Evolutionary conservation across 345 rosid genomes (phyloP).

Genomic region (Pistacia integerrima): DNA sequence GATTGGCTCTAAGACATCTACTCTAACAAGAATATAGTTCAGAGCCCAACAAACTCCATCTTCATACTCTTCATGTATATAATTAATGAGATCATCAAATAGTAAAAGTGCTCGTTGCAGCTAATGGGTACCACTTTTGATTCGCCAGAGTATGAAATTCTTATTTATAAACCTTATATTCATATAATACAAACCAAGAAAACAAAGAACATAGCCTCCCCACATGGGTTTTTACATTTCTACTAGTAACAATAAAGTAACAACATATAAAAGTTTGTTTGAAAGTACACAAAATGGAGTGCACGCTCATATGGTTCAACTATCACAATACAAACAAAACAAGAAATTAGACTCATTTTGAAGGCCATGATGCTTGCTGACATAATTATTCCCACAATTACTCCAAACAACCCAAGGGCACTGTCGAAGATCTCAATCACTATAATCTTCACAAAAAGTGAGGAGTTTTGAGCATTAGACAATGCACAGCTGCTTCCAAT

Average conservation of each 20-base stretch:
- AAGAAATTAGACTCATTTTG: constrained; percentile 42
- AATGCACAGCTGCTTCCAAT: constrained; percentile 98
- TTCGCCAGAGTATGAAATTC: constrained; percentile 4
- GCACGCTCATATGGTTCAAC: constrained; percentile 6
- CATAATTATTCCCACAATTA: constrained; percentile 98
- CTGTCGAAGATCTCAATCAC: constrained; percentile 99
- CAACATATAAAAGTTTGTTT: neutral
- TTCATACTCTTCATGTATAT: no score
- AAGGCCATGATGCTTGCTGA: constrained; percentile 99
- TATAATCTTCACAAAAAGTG: constrained; percentile 94
- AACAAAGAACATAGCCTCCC: constrained; percentile 10
- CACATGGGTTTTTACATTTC: constrained; percentile 20
- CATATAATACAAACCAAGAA: neutral
- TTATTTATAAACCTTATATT: no score
- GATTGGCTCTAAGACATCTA: constrained; percentile 22
- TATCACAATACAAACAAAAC: neutral
- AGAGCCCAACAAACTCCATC: neutral
- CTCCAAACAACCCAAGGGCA: constrained; percentile 97
- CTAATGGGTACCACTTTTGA: constrained; percentile 53
- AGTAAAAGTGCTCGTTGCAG: constrained; percentile 64
- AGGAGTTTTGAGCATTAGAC: constrained; percentile 97
- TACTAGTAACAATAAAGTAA: constrained; percentile 8
- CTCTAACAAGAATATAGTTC: constrained; percentile 30
- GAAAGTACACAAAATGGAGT: neutral
- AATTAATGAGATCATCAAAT: constrained; percentile 46